A percentile compares a stretch with the other conserved stretches of the same genome.
Evolutionary conservation across 177 flowering plant genomes (phyloP).

Genomic region (Vitis hybrid): DNA sequence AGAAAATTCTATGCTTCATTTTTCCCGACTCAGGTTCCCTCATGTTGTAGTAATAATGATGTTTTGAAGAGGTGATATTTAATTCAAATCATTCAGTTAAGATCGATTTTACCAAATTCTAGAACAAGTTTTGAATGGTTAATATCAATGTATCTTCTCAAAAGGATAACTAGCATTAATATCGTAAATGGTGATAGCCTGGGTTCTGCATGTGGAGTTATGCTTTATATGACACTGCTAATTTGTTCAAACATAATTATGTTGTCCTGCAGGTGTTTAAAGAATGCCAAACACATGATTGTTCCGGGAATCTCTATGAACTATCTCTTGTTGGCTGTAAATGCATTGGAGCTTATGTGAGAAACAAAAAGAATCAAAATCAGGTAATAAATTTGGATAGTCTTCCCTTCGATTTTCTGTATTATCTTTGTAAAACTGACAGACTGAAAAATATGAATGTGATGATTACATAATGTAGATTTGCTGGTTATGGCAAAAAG

Average conservation of each 20-base stretch:
- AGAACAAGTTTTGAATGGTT: too few species aligned
- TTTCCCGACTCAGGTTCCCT: too few species aligned
- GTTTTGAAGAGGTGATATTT: too few species aligned
- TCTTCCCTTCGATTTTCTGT: background rate
- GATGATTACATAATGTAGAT: conserved; percentile 49
- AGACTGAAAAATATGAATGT: background rate
- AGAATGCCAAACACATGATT: conserved; percentile 59
- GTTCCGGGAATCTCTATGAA: conserved; percentile 69
- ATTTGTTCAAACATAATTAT: background rate
- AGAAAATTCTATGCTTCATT: too few species aligned
- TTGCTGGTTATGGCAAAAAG: conserved; percentile 95
- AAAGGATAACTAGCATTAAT: too few species aligned
- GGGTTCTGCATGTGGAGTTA: too few species aligned
- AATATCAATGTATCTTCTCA: too few species aligned
- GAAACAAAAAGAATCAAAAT: conserved; percentile 89
- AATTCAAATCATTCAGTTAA: too few species aligned
- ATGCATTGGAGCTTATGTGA: conserved; percentile 94
- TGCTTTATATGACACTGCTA: too few species aligned
- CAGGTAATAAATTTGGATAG: conserved; percentile 50
- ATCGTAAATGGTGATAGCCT: too few species aligned
- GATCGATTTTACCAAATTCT: too few species aligned
- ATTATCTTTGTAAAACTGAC: conserved; percentile 1
- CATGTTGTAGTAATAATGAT: too few species aligned
- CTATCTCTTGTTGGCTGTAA: conserved; percentile 80
- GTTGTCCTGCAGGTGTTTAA: conserved; percentile 65